Evolutionary conservation across 2,329 filamentous ascomycete species (phyloP).

Genomic region (Ilyonectria sp.): DNA sequence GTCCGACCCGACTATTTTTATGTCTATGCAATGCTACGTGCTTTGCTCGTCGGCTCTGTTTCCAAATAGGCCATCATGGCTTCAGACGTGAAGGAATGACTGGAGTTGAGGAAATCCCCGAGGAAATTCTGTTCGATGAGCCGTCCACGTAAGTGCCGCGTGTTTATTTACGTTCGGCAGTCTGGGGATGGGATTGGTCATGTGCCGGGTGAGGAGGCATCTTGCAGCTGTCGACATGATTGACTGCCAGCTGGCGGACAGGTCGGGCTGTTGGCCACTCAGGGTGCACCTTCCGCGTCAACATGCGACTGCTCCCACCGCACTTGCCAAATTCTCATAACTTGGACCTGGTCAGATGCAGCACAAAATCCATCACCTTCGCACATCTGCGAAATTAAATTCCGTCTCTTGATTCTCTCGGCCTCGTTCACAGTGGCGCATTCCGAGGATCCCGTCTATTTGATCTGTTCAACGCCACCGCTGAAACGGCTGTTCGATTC

Average conservation of each 20-base stretch:
- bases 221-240: conserved; percentile 5
- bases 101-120: background rate
- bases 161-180: background rate
- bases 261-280: conserved; percentile 11
- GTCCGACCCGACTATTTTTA: background rate
- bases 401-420: background rate
- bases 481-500: background rate
- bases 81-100: background rate
- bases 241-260: conserved; percentile 24
- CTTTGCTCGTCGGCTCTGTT: background rate
- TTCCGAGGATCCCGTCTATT: background rate
- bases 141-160: background rate
- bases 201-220: conserved; percentile 14
- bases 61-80: background rate
- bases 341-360: background rate
- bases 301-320: conserved; percentile 16
- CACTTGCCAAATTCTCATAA: conserved; percentile 16
- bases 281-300: conserved; percentile 19
- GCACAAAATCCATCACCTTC: background rate
- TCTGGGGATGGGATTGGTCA: conserved; percentile 11
- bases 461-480: background rate
- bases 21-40: background rate
- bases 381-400: background rate
- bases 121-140: background rate
- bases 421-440: background rate